Conservation (phyloP, 768 basidiomycete genomes). For the Kwoniella europaea region DNA sequence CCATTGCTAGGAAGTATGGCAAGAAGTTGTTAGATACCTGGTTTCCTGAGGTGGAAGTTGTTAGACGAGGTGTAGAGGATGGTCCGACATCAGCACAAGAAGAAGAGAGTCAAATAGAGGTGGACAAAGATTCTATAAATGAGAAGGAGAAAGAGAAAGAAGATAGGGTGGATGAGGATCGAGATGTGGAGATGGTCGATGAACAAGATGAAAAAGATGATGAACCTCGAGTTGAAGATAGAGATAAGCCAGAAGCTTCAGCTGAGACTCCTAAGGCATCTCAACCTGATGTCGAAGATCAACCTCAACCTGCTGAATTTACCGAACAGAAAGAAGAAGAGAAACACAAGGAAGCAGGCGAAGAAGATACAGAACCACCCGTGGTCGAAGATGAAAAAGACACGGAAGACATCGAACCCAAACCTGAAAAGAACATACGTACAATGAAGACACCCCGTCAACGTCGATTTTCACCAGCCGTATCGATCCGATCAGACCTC, state of each 20-base stretch:
- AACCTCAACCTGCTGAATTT: neutral
- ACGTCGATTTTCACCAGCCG: slow-evolving; percentile 22
- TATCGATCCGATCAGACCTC: slow-evolving; percentile 25
- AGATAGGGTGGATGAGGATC: slow-evolving; percentile 10
- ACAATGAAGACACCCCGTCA: slow-evolving; percentile 8
- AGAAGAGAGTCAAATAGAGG: slow-evolving; percentile 5
- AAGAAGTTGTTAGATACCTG: slow-evolving; percentile 46
- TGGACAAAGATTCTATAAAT: neutral
- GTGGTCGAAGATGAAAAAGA: slow-evolving; percentile 6
- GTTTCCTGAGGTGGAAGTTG: slow-evolving; percentile 38
- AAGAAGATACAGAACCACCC: slow-evolving; percentile 6
- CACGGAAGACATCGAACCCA: neutral
- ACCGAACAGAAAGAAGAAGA: neutral
- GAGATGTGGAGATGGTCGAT: neutral
- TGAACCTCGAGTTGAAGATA: neutral
- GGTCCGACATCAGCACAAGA: slow-evolving; percentile 8
- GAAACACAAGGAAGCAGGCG: slow-evolving; percentile 6
- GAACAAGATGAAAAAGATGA: neutral
- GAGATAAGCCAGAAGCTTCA: too few species aligned
- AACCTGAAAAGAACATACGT: neutral
- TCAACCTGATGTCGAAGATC: neutral
- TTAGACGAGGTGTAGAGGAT: slow-evolving; percentile 30
- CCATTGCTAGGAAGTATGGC: slow-evolving; percentile 43
- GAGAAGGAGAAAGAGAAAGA: neutral
- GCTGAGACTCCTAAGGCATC: too few species aligned